Percentiles rank a stretch among this genome's conserved stretches.
Conservation (phyloP, 768 basidiomycete species). For the Auricularia cornea region DNA sequence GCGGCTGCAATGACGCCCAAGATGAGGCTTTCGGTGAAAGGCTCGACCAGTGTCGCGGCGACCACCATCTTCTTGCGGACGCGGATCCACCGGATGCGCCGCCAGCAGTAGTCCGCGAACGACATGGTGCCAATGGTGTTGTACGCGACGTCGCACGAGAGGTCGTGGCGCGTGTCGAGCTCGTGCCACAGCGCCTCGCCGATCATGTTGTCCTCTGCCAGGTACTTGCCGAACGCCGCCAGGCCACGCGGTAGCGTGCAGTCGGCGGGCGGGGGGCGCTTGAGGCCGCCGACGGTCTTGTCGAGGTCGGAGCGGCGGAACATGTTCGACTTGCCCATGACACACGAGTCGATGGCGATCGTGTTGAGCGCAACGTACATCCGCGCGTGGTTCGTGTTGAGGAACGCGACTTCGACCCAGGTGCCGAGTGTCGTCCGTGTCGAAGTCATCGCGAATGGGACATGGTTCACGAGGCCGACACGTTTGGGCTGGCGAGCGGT, state of each 20-base stretch:
- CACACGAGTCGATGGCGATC: conserved; percentile 84
- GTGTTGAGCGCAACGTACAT: conserved; percentile 96
- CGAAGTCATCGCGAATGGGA: conserved; percentile 77
- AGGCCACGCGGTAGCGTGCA: conserved; percentile 43
- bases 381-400: conserved; percentile 96
- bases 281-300: conserved; percentile 57
- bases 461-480: conserved; percentile 88
- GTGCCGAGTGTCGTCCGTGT: conserved; percentile 64
- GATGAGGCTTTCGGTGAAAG: conserved; percentile 82
- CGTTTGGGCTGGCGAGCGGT: conserved; percentile 28
- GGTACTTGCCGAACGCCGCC: conserved; percentile 72
- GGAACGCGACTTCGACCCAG: conserved; percentile 82
- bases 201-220: conserved; percentile 99
- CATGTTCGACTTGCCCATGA: conserved; percentile 93
- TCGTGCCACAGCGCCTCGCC: conserved; percentile 90
- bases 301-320: conserved; percentile 87
- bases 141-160: conserved; percentile 83
- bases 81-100: conserved; percentile 93
- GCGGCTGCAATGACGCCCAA: conserved; percentile 55
- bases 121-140: conserved; percentile 88
- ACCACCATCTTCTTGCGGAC: conserved; percentile 92
- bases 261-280: conserved; percentile 29
- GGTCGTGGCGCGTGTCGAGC: conserved; percentile 74
- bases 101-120: conserved; percentile 73
- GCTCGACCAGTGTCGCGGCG: conserved; percentile 79